Conservation (phyloP, 169 alveolate genomes). For the Babesia ovata region DNA sequence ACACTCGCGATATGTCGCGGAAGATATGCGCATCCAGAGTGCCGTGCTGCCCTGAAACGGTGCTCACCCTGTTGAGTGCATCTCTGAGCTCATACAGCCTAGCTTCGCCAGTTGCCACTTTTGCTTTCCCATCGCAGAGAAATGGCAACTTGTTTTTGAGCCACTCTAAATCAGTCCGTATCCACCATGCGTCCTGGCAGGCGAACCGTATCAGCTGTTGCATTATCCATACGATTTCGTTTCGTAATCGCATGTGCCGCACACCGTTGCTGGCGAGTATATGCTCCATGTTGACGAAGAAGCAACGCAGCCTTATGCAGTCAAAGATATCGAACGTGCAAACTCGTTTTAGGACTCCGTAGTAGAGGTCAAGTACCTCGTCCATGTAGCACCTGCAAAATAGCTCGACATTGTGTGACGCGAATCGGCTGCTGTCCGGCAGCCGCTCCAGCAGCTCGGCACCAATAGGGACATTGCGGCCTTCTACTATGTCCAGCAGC, state of each 20-base stretch:
- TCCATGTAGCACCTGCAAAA: slow-evolving; percentile 55
- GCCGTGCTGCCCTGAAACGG: slow-evolving; percentile 30
- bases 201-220: slow-evolving; percentile 42
- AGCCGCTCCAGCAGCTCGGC: slow-evolving; percentile 9
- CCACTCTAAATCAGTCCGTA: slow-evolving; percentile 23
- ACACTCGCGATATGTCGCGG: slow-evolving; percentile 19
- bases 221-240: slow-evolving; percentile 35
- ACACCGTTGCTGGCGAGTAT: slow-evolving; percentile 15
- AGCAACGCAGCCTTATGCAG: slow-evolving; percentile 45
- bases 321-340: slow-evolving; percentile 31
- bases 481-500: slow-evolving; percentile 8
- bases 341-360: slow-evolving; percentile 42
- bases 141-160: slow-evolving; percentile 46
- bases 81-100: slow-evolving; percentile 9
- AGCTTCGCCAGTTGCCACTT: neutral
- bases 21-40: slow-evolving; percentile 3
- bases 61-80: slow-evolving; percentile 15
- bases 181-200: slow-evolving; percentile 66
- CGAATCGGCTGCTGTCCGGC: neutral
- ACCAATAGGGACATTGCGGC: slow-evolving; percentile 2
- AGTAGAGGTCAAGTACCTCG: slow-evolving; percentile 35
- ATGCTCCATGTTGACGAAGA: slow-evolving; percentile 48
- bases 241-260: slow-evolving; percentile 31
- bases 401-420: slow-evolving; percentile 9
- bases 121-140: neutral